Conservation (phyloP, 2,329 filamentous ascomycete genomes). For the Colletotrichum musae region DNA sequence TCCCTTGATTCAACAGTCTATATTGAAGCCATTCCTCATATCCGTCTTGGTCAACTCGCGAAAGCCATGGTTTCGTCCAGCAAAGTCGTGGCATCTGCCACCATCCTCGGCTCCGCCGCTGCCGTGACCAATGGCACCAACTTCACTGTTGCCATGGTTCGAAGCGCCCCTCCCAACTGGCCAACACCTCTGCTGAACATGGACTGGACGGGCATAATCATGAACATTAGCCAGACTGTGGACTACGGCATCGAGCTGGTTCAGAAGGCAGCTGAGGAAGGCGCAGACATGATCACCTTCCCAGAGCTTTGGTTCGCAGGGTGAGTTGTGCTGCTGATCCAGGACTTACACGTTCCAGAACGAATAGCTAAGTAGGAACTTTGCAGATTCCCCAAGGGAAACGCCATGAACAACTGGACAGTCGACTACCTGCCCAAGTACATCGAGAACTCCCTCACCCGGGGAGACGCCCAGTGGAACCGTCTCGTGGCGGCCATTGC, state of each 20-base stretch:
- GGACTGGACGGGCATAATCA: conserved; percentile 10
- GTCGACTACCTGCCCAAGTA: conserved; percentile 9
- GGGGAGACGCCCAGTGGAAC: conserved; percentile 18
- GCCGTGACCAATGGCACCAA: neutral
- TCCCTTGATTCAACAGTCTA: no score
- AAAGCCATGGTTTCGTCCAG: no score
- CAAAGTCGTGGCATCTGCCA: neutral
- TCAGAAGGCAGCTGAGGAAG: neutral
- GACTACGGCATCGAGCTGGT: conserved; percentile 22
- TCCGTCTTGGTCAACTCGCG: no score
- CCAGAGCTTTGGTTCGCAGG: conserved; percentile 28
- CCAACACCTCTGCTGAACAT: conserved; percentile 18
- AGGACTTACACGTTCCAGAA: no score
- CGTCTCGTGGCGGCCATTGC: conserved; percentile 1
- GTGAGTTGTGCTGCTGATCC: neutral
- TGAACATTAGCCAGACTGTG: conserved; percentile 24
- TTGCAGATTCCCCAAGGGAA: conserved; percentile 20
- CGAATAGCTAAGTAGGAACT: no score
- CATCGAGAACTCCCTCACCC: conserved; percentile 12
- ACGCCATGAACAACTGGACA: conserved; percentile 18
- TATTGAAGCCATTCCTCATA: no score
- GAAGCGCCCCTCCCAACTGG: conserved; percentile 27
- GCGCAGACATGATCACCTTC: conserved; percentile 19
- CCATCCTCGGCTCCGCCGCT: neutral
- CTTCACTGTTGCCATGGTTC: conserved; percentile 12